Conservation (phyloP, 148 eudicot genomes). For the Chenopodium formosanum region DNA sequence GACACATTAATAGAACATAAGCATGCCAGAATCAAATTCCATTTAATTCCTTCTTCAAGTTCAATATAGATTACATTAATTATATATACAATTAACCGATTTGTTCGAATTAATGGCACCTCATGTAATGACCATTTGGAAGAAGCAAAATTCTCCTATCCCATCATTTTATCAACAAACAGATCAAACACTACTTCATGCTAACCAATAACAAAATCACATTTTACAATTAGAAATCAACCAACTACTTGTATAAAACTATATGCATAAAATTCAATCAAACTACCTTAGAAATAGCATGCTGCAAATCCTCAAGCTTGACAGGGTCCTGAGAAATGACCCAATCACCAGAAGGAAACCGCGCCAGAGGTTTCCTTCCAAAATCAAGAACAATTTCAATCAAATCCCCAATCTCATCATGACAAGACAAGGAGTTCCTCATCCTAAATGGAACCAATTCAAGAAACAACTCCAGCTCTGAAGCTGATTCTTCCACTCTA, state of each 20-base stretch:
- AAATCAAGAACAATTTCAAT: conserved; percentile 95
- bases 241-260: background rate
- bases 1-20: background rate
- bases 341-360: conserved; percentile 98
- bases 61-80: background rate
- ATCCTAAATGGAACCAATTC: conserved; percentile 74
- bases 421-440: conserved; percentile 59
- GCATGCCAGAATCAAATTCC: background rate
- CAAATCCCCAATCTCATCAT: conserved; percentile 59
- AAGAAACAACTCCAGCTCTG: conserved; percentile 77
- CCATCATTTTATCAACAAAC: background rate
- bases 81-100: background rate
- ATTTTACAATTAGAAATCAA: background rate
- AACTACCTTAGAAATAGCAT: conserved; percentile 83
- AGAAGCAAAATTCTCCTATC: background rate
- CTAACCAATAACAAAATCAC: background rate
- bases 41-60: background rate
- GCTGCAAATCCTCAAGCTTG: conserved; percentile 64
- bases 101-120: background rate
- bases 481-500: conserved; percentile 37
- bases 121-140: background rate
- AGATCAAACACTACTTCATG: background rate
- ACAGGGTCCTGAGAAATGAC: conserved; percentile 71
- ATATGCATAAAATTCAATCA: background rate
- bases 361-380: conserved; percentile 88